phyloP scores from a whole-genome alignment of 2,329 filamentous ascomycete genomes.

The Juglanconis juglandina region DNA sequence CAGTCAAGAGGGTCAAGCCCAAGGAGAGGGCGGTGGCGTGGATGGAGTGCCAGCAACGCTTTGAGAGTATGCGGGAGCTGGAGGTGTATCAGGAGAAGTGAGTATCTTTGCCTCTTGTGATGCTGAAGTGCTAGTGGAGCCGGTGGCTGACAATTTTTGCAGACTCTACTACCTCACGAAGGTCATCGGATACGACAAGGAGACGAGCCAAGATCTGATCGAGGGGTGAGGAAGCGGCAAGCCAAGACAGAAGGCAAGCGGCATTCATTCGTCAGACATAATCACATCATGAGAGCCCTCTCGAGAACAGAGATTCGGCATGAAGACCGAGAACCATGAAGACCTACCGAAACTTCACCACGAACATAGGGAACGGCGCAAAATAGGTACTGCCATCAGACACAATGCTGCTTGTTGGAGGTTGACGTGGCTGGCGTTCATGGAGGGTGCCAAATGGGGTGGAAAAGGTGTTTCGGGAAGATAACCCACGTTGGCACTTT shows the following conservation, averaged over 20 bases:
- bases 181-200: conserved; percentile 51
- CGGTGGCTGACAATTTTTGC: conserved; percentile 23
- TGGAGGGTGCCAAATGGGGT: neutral
- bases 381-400: neutral
- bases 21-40: conserved; percentile 63
- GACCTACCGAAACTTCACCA: neutral
- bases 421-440: neutral
- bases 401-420: neutral
- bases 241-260: too few relatives aligned
- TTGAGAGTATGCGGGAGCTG: conserved; percentile 67
- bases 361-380: neutral
- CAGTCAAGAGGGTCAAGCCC: conserved; percentile 76
- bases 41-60: conserved; percentile 71
- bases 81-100: conserved; percentile 75
- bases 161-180: conserved; percentile 51
- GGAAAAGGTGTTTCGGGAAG: neutral
- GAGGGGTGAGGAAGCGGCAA: conserved; percentile 25
- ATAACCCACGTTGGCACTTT: neutral
- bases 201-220: conserved; percentile 47
- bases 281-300: too few relatives aligned
- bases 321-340: neutral
- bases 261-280: too few relatives aligned
- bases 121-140: neutral
- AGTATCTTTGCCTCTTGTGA: conserved; percentile 34
- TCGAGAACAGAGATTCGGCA: neutral